Conservation (phyloP, 2,329 filamentous ascomycete species). For the Tolypocladium guangdongense region DNA sequence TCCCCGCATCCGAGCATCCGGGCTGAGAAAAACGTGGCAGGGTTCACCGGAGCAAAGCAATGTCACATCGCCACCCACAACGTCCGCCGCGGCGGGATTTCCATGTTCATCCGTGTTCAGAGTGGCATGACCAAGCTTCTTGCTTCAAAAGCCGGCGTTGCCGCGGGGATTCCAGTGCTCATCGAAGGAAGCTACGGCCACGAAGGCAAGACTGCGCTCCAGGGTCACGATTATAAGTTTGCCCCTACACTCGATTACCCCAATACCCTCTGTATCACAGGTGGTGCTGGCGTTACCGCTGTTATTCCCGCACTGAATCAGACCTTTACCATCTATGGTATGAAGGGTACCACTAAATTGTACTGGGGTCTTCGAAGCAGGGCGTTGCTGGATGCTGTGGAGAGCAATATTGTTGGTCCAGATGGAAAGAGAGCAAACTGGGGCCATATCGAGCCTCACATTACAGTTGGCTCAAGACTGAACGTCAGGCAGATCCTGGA, state of each 20-base stretch:
- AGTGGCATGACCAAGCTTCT: slow-evolving; percentile 13
- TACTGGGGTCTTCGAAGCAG: slow-evolving; percentile 17
- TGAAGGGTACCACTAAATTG: slow-evolving; percentile 14
- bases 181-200: slow-evolving; percentile 19
- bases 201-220: slow-evolving; percentile 9
- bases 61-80: neutral
- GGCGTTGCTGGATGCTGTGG: slow-evolving; percentile 14
- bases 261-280: neutral
- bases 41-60: neutral
- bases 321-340: slow-evolving; percentile 2
- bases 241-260: slow-evolving; percentile 5
- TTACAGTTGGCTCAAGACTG: slow-evolving; percentile 17
- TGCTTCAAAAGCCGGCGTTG: slow-evolving; percentile 6
- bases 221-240: slow-evolving; percentile 9
- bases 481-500: slow-evolving; percentile 14
- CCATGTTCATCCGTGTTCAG: slow-evolving; percentile 14
- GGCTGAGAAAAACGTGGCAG: neutral
- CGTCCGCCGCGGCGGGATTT: slow-evolving; percentile 11
- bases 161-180: slow-evolving; percentile 12
- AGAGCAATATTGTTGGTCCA: slow-evolving; percentile 10
- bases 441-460: slow-evolving; percentile 16
- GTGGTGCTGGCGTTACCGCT: neutral
- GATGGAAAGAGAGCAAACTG: slow-evolving; percentile 6
- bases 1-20: neutral
- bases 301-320: neutral